Percentiles rank a stretch among this genome's conserved stretches.
Evolutionary conservation across 768 basidiomycete genomes (phyloP).

Genomic region (Boletus subparvulus): DNA sequence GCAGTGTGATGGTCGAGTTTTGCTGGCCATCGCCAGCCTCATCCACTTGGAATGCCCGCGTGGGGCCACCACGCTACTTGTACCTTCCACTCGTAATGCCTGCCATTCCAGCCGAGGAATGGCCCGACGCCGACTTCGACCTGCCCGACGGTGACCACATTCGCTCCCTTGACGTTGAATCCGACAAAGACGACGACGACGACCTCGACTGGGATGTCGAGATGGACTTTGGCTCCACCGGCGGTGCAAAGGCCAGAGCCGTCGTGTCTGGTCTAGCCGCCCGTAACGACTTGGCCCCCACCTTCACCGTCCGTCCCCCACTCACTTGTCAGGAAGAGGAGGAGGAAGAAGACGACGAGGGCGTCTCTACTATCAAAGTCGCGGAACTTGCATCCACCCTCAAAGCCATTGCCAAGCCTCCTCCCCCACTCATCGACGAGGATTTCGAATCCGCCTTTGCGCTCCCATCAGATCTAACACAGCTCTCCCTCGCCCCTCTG

Average conservation of each 20-base stretch:
- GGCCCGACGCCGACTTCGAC: conserved; percentile 87
- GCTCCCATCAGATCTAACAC: conserved; percentile 76
- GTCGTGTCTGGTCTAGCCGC: conserved; percentile 40
- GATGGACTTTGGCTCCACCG: conserved; percentile 64
- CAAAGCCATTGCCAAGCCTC: conserved; percentile 35
- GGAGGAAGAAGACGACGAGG: conserved; percentile 76
- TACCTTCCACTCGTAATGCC: conserved; percentile 40
- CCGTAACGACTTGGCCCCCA: conserved; percentile 41
- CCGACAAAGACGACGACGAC: conserved; percentile 64
- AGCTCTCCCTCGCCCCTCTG: conserved; percentile 77
- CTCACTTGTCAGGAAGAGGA: conserved; percentile 45
- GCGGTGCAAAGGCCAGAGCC: conserved; percentile 46
- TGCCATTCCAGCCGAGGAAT: conserved; percentile 72
- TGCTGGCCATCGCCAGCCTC: background rate
- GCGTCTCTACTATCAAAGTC: conserved; percentile 81
- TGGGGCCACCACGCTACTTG: background rate
- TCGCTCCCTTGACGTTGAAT: conserved; percentile 54
- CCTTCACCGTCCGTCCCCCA: conserved; percentile 65
- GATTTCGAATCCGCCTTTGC: conserved; percentile 85
- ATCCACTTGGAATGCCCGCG: background rate
- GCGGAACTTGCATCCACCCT: conserved; percentile 43
- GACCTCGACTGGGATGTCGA: conserved; percentile 82
- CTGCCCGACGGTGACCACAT: conserved; percentile 72
- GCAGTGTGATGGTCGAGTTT: background rate
- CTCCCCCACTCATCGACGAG: conserved; percentile 51